Conservation (phyloP, 306 rosid species). For the Lupinus albus region DNA sequence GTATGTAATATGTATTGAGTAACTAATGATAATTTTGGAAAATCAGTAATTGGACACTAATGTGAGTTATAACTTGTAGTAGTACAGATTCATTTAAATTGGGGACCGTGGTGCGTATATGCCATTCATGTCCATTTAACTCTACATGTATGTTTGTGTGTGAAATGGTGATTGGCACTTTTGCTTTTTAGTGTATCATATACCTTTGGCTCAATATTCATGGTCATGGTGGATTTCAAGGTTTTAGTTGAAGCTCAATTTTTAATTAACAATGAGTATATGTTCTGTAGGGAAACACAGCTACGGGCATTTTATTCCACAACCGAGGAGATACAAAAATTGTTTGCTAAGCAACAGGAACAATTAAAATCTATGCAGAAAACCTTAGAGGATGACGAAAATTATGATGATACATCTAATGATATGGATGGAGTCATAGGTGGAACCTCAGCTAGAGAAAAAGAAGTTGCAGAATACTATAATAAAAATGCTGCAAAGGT, state of each 20-base stretch:
- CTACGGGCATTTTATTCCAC: constrained; percentile 77
- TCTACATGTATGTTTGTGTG: not conserved
- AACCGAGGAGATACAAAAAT: constrained; percentile 67
- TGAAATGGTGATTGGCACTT: not conserved
- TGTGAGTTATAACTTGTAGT: no score
- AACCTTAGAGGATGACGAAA: constrained; percentile 74
- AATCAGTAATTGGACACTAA: no score
- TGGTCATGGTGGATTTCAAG: not conserved
- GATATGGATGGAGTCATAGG: constrained; percentile 49
- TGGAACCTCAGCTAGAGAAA: constrained; percentile 36
- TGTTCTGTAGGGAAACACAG: constrained; percentile 65
- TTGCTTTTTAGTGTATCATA: not conserved
- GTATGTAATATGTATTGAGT: not conserved
- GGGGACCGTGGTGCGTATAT: not conserved
- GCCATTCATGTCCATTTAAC: not conserved
- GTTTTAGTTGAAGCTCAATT: constrained; percentile 29
- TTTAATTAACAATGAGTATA: not conserved
- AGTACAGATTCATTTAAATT: not conserved
- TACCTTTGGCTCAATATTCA: not conserved
- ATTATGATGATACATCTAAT: constrained; percentile 62
- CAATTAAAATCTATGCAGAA: constrained; percentile 73
- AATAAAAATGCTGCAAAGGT: constrained; percentile 39
- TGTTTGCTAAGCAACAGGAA: constrained; percentile 72
- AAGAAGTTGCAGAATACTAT: constrained; percentile 38
- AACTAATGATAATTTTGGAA: not conserved